A percentile compares a stretch with the other conserved stretches of the same genome.
These are phyloP conservation scores for Pilobolus umbonatus DNA, from an alignment of 192 early-diverging fungal species.

Conservation along the genomic window DNA sequence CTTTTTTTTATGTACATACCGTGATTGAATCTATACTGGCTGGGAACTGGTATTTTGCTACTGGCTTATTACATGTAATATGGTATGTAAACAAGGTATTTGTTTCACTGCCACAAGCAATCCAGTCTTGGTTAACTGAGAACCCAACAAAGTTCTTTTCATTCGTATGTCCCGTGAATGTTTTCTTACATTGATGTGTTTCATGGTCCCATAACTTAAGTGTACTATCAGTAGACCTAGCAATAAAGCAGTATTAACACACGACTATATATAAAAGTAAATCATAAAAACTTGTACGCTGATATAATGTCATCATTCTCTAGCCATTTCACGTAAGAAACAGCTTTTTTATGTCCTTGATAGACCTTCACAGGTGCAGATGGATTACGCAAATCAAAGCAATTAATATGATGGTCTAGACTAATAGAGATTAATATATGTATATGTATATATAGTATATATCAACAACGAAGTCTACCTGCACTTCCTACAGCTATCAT, in stretches of 20 bases:
- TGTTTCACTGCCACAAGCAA: slow-evolving; percentile 91
- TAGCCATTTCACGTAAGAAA: slow-evolving; percentile 90
- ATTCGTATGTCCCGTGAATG: slow-evolving; percentile 83
- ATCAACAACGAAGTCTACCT: slow-evolving; percentile 30
- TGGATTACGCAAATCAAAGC: slow-evolving; percentile 82
- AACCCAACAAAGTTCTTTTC: slow-evolving; percentile 98
- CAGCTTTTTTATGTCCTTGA: slow-evolving; percentile 87
- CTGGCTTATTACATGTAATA: slow-evolving; percentile 64
- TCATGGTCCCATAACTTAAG: slow-evolving; percentile 80
- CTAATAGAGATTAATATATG: not conserved
- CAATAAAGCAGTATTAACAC: not conserved
- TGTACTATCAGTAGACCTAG: slow-evolving; percentile 83
- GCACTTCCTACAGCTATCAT: slow-evolving; percentile 87
- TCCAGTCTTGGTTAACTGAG: slow-evolving; percentile 76
- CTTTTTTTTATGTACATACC: slow-evolving; percentile 44
- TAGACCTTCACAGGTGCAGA: slow-evolving; percentile 66
- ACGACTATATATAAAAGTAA: not conserved
- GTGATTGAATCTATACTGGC: slow-evolving; percentile 57
- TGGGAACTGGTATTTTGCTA: slow-evolving; percentile 75
- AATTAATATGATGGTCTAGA: slow-evolving; percentile 85
- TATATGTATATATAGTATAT: slow-evolving; percentile 8
- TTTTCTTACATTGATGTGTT: slow-evolving; percentile 50
- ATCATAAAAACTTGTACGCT: slow-evolving; percentile 41
- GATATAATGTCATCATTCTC: slow-evolving; percentile 77
- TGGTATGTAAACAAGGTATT: slow-evolving; percentile 88